Base-by-base conservation (phyloP, 306 rosid species). In the Calophaca sinica region DNA sequence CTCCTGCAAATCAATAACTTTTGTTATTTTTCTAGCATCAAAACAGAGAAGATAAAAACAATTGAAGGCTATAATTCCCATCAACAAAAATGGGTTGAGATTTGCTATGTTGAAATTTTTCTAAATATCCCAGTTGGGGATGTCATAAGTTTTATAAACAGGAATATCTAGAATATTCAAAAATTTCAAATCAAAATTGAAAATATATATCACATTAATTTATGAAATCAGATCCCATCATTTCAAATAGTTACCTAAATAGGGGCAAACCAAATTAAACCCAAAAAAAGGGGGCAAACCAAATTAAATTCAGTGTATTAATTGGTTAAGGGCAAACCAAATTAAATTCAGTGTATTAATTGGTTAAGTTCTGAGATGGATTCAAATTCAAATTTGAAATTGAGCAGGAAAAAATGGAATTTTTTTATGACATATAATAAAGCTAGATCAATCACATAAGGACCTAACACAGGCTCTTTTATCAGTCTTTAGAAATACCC, bases 1-100 rank as follows among this genome's bases (percentile, higher is more conserved):
- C 84, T 88, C 90, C 98, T 90, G 87, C 74, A 69, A 86, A 59
- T 59, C 10, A 68, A 33, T 14, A 81, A 20, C 63, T 66, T 35
- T 62, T 12, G 35, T 83, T 69, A 67, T 3, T 73, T 15, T 53
- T 79, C 63, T 68, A 58, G 39, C 68, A 50, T 66, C 10, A 58
- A 61, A n/a, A 7, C 2, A 60, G 14, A 67, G 7, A 26, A 41
- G 32, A 65, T 55, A 50, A 31, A 50, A 62, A 6, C 14, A 13
- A 49, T 7, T 64, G 6, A 38, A 44, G 13, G 33, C 62, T 7
- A 32, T 44, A 10, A 20, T 58, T 59, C 2, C 3, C 3, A 44
- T 44, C 62, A 26, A 35, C 2, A 76, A 35, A 57, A 72, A 8
- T 44, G 13, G 39, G 50, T 66, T 80, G n/a, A 28, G 7, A 58